Percentiles rank a stretch among this genome's conserved stretches.
phyloP scores from a whole-genome alignment of 1,284 basidiomycete genomes.

The Apiotrichum montevideense region DNA sequence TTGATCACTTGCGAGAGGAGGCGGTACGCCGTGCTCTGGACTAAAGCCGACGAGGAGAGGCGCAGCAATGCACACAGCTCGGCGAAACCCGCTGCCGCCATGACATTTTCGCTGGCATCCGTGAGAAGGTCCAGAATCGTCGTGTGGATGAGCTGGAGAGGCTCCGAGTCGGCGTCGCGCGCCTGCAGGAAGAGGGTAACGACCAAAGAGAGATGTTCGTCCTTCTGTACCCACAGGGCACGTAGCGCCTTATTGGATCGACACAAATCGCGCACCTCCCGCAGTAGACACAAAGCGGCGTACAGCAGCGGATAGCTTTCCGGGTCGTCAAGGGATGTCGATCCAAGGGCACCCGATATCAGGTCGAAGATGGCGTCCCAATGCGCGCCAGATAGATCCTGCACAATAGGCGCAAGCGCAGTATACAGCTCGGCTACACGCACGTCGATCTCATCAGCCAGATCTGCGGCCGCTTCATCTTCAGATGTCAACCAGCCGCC shows the following conservation, averaged over 20 bases:
- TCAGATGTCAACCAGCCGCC: constrained; percentile 73
- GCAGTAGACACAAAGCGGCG: constrained; percentile 63
- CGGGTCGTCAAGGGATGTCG: constrained; percentile 59
- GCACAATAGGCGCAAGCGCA: constrained; percentile 77
- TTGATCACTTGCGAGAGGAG: constrained; percentile 33
- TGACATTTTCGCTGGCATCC: constrained; percentile 59
- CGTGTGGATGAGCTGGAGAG: constrained; percentile 62
- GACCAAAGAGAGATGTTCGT: constrained; percentile 29
- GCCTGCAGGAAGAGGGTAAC: constrained; percentile 38
- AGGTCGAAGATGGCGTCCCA: constrained; percentile 92
- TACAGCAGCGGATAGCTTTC: constrained; percentile 59
- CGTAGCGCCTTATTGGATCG: constrained; percentile 66
- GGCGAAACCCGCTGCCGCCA: constrained; percentile 60
- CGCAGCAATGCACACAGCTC: constrained; percentile 46
- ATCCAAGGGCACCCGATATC: constrained; percentile 81
- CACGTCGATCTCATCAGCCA: constrained; percentile 67
- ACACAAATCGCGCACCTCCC: constrained; percentile 64
- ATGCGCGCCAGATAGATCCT: constrained; percentile 77
- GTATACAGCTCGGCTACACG: constrained; percentile 69
- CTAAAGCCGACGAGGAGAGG: constrained; percentile 25
- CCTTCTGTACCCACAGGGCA: constrained; percentile 58
- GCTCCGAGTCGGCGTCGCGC: constrained; percentile 51
- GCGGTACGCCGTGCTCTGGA: constrained; percentile 39
- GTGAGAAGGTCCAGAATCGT: constrained; percentile 62
- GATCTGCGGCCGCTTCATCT: constrained; percentile 60